phyloP scores from a whole-genome alignment of 2,329 filamentous ascomycete species.

The Arthrobotrys sinensis region DNA sequence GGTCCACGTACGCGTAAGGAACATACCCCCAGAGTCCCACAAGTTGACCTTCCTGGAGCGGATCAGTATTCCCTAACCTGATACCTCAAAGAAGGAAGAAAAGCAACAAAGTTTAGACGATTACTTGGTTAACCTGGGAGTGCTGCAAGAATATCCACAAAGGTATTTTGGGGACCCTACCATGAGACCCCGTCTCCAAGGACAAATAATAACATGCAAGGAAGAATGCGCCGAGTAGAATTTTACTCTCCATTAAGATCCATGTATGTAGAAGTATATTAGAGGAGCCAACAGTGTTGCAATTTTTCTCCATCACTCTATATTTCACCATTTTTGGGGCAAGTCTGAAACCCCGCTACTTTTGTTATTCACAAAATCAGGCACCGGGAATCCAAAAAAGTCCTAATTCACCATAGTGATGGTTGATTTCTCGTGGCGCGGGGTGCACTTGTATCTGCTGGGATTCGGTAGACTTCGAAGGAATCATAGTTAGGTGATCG shows the following conservation, averaged over 20 bases:
- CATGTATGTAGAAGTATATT: slow-evolving; percentile 28
- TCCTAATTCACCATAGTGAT: neutral
- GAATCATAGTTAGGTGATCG: no score
- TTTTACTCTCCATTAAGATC: slow-evolving; percentile 23
- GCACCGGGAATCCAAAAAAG: neutral
- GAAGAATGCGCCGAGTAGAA: slow-evolving; percentile 2
- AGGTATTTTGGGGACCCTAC: neutral
- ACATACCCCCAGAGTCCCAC: neutral
- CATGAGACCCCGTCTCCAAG: neutral
- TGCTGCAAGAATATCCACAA: neutral
- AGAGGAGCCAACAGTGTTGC: neutral
- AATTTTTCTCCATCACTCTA: neutral
- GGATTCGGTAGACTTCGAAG: no score
- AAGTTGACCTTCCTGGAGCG: neutral
- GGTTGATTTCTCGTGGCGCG: no score
- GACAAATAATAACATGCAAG: slow-evolving; percentile 2
- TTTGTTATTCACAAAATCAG: neutral
- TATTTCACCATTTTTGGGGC: no score
- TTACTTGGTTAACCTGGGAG: neutral
- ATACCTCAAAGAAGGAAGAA: neutral
- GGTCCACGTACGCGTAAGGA: neutral
- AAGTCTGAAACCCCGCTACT: no score
- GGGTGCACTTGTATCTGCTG: no score
- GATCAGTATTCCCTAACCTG: neutral
- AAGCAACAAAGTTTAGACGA: neutral